A percentile compares a stretch with the other conserved stretches of the same genome.
phyloP scores from a whole-genome alignment of 495 filamentous ascomycete species.

The Letharia columbiana region DNA sequence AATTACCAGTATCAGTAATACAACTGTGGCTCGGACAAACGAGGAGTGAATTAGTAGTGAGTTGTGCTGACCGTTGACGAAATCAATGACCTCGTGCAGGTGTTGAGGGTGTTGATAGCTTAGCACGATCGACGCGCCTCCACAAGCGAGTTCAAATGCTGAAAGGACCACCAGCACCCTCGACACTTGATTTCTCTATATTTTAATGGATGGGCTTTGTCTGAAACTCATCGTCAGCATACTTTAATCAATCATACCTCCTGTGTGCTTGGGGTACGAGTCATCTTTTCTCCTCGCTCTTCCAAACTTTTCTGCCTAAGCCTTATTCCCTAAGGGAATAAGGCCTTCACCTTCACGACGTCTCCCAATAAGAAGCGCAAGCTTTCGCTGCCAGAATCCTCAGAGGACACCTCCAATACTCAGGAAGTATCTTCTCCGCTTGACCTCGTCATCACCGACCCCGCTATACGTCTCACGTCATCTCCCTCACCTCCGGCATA shows the following conservation, averaged over 20 bases:
- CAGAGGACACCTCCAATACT: slow-evolving; percentile 3
- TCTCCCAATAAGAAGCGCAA: slow-evolving; percentile 28
- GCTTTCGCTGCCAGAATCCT: slow-evolving; percentile 24
- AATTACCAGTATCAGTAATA: too few relatives aligned
- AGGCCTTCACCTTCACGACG: slow-evolving; percentile 27
- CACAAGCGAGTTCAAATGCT: background rate
- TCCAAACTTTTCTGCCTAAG: slow-evolving; percentile 10
- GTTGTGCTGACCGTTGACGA: too few relatives aligned
- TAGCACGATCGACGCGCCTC: background rate
- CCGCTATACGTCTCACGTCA: slow-evolving; percentile 11
- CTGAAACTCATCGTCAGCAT: background rate
- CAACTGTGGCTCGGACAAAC: too few relatives aligned
- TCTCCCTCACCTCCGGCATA: slow-evolving; percentile 16
- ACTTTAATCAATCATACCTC: background rate
- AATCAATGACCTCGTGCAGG: too few relatives aligned
- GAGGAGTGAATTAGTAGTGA: too few relatives aligned
- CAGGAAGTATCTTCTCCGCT: slow-evolving; percentile 12
- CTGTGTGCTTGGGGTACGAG: background rate
- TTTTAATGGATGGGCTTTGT: background rate
- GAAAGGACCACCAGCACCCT: background rate
- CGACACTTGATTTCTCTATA: background rate
- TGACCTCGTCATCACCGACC: slow-evolving; percentile 8
- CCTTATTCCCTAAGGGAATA: slow-evolving; percentile 29
- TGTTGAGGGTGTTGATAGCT: too few relatives aligned
- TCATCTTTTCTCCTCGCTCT: background rate